Conservation (phyloP, 345 rosid genomes). For the Clausena lansium region DNA sequence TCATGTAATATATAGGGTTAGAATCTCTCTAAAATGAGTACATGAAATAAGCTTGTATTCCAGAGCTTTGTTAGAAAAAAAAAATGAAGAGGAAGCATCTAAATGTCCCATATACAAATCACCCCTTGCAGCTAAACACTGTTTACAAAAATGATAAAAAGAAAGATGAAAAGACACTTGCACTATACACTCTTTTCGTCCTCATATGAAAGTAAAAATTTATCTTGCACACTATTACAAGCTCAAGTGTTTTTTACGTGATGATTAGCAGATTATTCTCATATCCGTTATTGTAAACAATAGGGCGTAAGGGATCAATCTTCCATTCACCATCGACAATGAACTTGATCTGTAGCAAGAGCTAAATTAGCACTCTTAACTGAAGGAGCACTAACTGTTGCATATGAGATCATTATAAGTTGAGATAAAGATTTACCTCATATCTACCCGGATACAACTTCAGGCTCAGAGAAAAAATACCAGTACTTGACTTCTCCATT, state of each 20-base stretch:
- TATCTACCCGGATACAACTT: slow-evolving; percentile 88
- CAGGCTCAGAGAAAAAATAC: slow-evolving; percentile 62
- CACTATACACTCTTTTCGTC: not conserved
- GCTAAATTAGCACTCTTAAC: slow-evolving; percentile 7
- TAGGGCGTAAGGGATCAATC: slow-evolving; percentile 85
- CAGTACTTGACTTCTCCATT: slow-evolving; percentile 76
- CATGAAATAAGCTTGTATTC: not conserved
- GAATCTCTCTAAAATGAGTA: not conserved
- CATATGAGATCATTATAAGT: not conserved
- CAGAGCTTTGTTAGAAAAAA: not conserved
- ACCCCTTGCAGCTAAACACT: slow-evolving; percentile 10
- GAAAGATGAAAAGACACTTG: not conserved
- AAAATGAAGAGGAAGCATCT: not conserved
- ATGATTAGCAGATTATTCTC: slow-evolving; percentile 81
- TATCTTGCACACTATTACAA: slow-evolving; percentile 2
- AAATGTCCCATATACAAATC: not conserved
- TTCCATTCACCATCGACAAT: slow-evolving; percentile 94
- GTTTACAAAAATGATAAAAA: not conserved
- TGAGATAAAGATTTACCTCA: slow-evolving; percentile 46
- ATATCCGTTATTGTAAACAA: slow-evolving; percentile 51
- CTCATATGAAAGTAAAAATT: not conserved
- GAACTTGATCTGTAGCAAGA: slow-evolving; percentile 69
- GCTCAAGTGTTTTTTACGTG: slow-evolving; percentile 23
- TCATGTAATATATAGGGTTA: not conserved
- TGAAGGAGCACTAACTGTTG: not conserved